Conservation (phyloP, 176 grass and related monocot genomes). For the Cocos nucifera region DNA sequence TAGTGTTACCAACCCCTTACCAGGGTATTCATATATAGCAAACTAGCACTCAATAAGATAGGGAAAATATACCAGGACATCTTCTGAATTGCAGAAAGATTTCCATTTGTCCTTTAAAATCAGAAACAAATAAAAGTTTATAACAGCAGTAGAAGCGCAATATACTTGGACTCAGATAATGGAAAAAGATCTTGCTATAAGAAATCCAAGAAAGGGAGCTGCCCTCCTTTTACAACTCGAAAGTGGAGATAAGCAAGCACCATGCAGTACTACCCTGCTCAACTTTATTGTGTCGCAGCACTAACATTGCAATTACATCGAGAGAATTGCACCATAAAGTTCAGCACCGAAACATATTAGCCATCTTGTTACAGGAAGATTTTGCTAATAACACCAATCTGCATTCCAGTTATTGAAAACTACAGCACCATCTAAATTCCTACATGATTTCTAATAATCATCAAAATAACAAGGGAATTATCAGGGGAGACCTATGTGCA, state of each 20-base stretch:
- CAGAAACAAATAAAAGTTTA: background rate
- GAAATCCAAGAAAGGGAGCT: too few species aligned
- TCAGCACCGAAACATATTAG: too few species aligned
- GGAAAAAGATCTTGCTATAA: too few species aligned
- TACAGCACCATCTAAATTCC: background rate
- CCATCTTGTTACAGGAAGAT: background rate
- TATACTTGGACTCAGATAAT: background rate
- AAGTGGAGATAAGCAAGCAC: background rate
- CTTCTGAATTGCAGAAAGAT: slow-evolving; percentile 22
- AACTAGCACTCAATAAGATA: slow-evolving; percentile 29
- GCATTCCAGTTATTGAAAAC: background rate
- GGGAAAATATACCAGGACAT: slow-evolving; percentile 23
- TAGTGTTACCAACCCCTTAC: slow-evolving; percentile 61
- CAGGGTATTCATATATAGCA: slow-evolving; percentile 47
- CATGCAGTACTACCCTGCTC: slow-evolving; percentile 4
- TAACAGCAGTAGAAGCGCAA: background rate
- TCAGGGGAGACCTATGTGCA: background rate
- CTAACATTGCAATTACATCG: background rate
- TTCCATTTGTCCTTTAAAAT: slow-evolving; percentile 14
- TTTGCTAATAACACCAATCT: background rate
- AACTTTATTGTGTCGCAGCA: background rate
- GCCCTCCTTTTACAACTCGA: too few species aligned
- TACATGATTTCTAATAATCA: background rate
- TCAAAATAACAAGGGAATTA: background rate
- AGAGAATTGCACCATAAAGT: background rate